Conservation (phyloP, 306 rosid genomes). For the Trifolium fragiferum region DNA sequence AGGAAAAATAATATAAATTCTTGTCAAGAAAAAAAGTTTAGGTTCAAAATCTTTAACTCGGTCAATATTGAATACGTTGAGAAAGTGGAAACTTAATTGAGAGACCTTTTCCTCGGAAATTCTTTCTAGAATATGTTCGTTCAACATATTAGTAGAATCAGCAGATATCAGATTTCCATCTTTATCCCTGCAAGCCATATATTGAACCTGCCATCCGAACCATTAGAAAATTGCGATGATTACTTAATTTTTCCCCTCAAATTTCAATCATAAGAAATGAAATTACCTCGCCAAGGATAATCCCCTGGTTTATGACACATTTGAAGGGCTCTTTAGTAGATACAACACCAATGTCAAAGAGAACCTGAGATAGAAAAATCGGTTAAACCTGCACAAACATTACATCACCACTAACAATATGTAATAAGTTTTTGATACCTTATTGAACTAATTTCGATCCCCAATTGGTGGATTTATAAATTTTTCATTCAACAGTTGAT, state of each 20-base stretch:
- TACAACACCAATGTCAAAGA: constrained; percentile 86
- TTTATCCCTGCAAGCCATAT: constrained; percentile 72
- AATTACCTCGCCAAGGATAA: constrained; percentile 94
- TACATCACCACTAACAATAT: constrained; percentile 20
- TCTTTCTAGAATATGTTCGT: constrained; percentile 64
- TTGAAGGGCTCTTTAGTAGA: constrained; percentile 96
- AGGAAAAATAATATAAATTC: constrained; percentile 37
- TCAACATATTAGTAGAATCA: constrained; percentile 53
- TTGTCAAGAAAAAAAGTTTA: constrained; percentile 26
- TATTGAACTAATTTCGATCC: constrained; percentile 21
- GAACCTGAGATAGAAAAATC: constrained; percentile 73
- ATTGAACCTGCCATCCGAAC: constrained; percentile 79
- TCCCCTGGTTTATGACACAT: constrained; percentile 98
- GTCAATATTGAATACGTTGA: constrained; percentile 27
- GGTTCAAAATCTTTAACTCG: constrained; percentile 26
- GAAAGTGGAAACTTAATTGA: constrained; percentile 31
- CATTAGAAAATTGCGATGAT: constrained; percentile 47
- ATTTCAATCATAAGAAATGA: constrained; percentile 37
- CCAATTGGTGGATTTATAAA: constrained; percentile 18
- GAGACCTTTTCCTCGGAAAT: constrained; percentile 79
- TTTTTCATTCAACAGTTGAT: constrained; percentile 26
- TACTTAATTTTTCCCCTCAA: not conserved
- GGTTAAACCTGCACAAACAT: constrained; percentile 36
- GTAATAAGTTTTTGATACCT: constrained; percentile 28
- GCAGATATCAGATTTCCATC: constrained; percentile 80